Conservation (phyloP, 1,139 yeast genomes). For the Yamadazyma dendronema region DNA sequence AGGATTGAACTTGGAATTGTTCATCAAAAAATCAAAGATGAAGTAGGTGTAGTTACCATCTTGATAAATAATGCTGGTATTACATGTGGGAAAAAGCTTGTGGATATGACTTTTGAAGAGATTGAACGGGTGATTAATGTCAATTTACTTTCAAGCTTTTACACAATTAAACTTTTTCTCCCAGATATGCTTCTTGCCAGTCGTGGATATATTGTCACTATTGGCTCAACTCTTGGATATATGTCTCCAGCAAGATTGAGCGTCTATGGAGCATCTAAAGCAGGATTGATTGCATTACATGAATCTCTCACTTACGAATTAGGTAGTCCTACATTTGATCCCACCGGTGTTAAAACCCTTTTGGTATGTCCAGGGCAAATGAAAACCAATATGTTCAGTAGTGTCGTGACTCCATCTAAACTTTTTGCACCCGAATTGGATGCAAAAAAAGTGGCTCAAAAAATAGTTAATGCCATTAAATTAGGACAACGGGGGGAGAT, state of each 20-base stretch:
- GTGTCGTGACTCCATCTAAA: constrained; percentile 68
- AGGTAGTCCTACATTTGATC: constrained; percentile 48
- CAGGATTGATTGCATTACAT: constrained; percentile 81
- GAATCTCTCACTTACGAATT: constrained; percentile 76
- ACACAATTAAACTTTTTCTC: constrained; percentile 65
- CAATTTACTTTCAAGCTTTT: constrained; percentile 68
- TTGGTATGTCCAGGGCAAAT: constrained; percentile 87
- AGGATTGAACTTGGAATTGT: constrained; percentile 34
- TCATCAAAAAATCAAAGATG: constrained; percentile 36
- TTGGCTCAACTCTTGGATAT: constrained; percentile 82
- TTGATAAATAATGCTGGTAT: constrained; percentile 85
- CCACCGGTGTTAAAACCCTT: constrained; percentile 64
- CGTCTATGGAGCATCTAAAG: constrained; percentile 87
- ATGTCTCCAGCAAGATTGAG: constrained; percentile 79
- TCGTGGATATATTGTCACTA: constrained; percentile 76
- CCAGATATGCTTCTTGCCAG: constrained; percentile 65
- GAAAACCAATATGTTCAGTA: constrained; percentile 66
- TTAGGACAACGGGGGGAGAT: constrained; percentile 68
- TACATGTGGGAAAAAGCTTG: constrained; percentile 54
- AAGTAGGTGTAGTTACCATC: constrained; percentile 61
- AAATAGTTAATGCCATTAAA: constrained; percentile 54
- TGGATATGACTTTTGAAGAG: constrained; percentile 53
- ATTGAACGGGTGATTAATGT: constrained; percentile 61
- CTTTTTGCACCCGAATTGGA: constrained; percentile 80
- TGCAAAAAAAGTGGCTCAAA: constrained; percentile 60